Conservation (phyloP, 805 yeast species). For the Wickerhamomyces bovis region DNA sequence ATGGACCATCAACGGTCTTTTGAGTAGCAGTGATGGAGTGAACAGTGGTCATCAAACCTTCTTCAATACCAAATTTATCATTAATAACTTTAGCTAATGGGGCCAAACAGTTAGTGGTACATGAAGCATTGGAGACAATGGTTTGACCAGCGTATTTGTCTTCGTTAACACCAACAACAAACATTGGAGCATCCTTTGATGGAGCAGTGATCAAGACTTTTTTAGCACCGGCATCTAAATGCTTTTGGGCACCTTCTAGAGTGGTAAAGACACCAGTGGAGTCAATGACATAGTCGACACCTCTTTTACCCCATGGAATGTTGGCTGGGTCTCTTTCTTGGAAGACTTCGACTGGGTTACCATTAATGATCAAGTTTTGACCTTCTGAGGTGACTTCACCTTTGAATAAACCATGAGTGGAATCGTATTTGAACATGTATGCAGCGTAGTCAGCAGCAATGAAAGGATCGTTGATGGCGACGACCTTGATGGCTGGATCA, state of each 20-base stretch:
- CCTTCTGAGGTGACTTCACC: constrained; percentile 55
- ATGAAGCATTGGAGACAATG: constrained; percentile 65
- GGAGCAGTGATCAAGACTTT: constrained; percentile 70
- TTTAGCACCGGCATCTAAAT: constrained; percentile 69
- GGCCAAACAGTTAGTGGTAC: constrained; percentile 72
- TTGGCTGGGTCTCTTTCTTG: constrained; percentile 63
- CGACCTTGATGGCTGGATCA: constrained; percentile 49
- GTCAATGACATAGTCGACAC: constrained; percentile 60
- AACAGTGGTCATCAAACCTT: constrained; percentile 72
- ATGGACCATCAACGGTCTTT: constrained; percentile 72
- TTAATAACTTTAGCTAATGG: constrained; percentile 66
- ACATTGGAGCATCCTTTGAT: constrained; percentile 68
- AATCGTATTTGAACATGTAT: constrained; percentile 71
- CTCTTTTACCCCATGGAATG: constrained; percentile 62
- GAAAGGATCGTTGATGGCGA: constrained; percentile 67
- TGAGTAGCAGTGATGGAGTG: constrained; percentile 70
- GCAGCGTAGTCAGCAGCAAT: constrained; percentile 64
- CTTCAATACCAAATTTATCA: constrained; percentile 62
- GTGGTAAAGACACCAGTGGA: constrained; percentile 71
- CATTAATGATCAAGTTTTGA: constrained; percentile 47
- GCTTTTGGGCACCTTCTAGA: constrained; percentile 59
- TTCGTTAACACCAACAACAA: constrained; percentile 65
- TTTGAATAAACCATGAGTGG: constrained; percentile 59
- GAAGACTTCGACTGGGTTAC: constrained; percentile 43
- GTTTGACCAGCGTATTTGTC: constrained; percentile 51